Evolutionary conservation across 1,284 basidiomycete genomes (phyloP).

Genomic region (Wallemia mellicola): DNA sequence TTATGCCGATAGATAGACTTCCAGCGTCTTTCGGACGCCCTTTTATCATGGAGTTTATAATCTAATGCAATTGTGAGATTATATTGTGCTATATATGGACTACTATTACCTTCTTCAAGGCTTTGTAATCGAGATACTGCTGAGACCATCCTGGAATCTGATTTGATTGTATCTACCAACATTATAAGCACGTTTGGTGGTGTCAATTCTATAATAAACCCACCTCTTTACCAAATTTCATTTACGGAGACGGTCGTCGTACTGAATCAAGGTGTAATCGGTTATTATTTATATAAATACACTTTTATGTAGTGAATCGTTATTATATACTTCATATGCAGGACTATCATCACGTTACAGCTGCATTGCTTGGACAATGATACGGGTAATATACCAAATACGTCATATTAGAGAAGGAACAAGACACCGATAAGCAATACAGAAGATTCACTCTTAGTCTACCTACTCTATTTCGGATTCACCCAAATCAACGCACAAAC

Average conservation of each 20-base stretch:
- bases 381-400: too few relatives aligned
- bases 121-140: conserved; percentile 97
- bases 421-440: too few relatives aligned
- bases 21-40: conserved; percentile 29
- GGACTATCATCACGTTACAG: too few relatives aligned
- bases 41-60: conserved; percentile 32
- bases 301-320: too few relatives aligned
- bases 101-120: conserved; percentile 40
- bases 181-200: not conserved
- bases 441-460: too few relatives aligned
- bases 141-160: conserved; percentile 90
- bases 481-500: not conserved
- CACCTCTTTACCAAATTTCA: not conserved
- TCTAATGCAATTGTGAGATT: not conserved
- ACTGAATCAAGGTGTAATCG: not conserved
- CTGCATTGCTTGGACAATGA: too few relatives aligned
- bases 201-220: not conserved
- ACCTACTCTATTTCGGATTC: too few relatives aligned
- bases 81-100: not conserved
- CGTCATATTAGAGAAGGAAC: too few relatives aligned
- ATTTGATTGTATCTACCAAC: conserved; percentile 21
- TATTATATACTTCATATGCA: too few relatives aligned
- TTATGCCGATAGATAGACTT: conserved; percentile 2
- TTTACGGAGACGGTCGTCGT: not conserved
- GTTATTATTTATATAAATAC: too few relatives aligned